These are phyloP conservation scores for Botrytis fabae DNA, from an alignment of 2,329 filamentous ascomycete genomes.

Conservation along the genomic window DNA sequence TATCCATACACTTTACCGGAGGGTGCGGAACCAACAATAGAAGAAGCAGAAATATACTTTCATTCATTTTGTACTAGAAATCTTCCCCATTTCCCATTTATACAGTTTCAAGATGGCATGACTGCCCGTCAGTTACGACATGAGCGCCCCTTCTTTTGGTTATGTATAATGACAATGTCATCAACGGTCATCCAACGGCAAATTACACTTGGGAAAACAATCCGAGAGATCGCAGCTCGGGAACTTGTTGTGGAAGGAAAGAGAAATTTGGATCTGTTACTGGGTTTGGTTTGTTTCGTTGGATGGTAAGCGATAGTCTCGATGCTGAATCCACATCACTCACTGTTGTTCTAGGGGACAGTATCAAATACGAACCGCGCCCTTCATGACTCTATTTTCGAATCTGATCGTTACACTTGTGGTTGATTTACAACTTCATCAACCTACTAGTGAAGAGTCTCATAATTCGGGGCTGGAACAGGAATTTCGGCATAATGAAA, in stretches of 20 bases:
- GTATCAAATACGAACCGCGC: slow-evolving; percentile 7
- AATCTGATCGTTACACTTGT: slow-evolving; percentile 10
- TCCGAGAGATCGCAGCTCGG: slow-evolving; percentile 48
- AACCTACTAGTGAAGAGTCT: slow-evolving; percentile 6
- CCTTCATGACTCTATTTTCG: slow-evolving; percentile 9
- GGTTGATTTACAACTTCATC: slow-evolving; percentile 10
- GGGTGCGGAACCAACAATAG: slow-evolving; percentile 29
- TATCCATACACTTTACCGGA: slow-evolving; percentile 9
- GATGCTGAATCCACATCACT: not conserved
- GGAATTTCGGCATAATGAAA: slow-evolving; percentile 9
- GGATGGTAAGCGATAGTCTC: slow-evolving; percentile 2
- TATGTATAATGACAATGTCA: slow-evolving; percentile 51
- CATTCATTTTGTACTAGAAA: slow-evolving; percentile 46
- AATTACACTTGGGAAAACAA: slow-evolving; percentile 43
- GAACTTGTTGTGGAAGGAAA: slow-evolving; percentile 51
- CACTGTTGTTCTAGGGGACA: not conserved
- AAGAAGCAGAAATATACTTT: slow-evolving; percentile 46
- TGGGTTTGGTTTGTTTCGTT: slow-evolving; percentile 11
- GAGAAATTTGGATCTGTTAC: slow-evolving; percentile 42
- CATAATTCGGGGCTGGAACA: slow-evolving; percentile 5
- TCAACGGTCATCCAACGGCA: slow-evolving; percentile 48
- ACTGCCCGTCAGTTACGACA: slow-evolving; percentile 44
- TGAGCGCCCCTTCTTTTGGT: slow-evolving; percentile 51
- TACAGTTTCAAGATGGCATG: slow-evolving; percentile 44
- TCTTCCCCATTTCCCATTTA: slow-evolving; percentile 50